These are phyloP conservation scores for Pythium vanterpoolii DNA, from an alignment of 352 stramenopile genomes.

Conservation along the genomic window DNA sequence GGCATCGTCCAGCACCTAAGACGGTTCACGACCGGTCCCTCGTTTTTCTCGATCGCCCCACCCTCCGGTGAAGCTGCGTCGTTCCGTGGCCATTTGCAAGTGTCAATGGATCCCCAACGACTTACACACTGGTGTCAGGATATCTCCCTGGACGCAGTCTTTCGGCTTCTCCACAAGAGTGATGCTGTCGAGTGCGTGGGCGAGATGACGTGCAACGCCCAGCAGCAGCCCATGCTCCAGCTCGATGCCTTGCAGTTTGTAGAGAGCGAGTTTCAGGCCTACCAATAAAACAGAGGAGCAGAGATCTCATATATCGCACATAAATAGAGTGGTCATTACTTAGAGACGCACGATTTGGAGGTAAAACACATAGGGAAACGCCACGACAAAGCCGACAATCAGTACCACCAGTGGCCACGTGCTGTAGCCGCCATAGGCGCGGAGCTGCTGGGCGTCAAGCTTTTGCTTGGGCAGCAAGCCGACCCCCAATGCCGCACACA, in stretches of 20 bases:
- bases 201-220: conserved; percentile 13
- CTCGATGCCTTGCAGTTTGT: conserved; percentile 18
- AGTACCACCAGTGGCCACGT: conserved; percentile 21
- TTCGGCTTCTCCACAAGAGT: conserved; percentile 22
- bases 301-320: not conserved
- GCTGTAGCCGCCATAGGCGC: conserved; percentile 49
- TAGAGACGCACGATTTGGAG: conserved; percentile 23
- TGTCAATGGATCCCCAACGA: conserved; percentile 10
- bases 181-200: conserved; percentile 18
- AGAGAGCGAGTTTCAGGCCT: conserved; percentile 24
- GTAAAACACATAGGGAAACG: conserved; percentile 22
- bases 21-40: conserved; percentile 21
- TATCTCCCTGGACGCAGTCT: conserved; percentile 11
- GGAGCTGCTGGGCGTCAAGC: conserved; percentile 43
- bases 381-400: conserved; percentile 21
- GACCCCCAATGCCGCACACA: conserved; percentile 25
- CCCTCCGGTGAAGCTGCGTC: not conserved
- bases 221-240: conserved; percentile 19
- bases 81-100: conserved; percentile 22
- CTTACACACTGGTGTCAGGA: not conserved
- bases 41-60: conserved; percentile 22
- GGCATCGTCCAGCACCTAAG: conserved; percentile 23
- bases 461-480: conserved; percentile 37
- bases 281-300: conserved; percentile 7
- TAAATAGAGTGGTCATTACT: not conserved